Evolutionary conservation across 1,284 basidiomycete genomes (phyloP).

Genomic region (Cutaneotrichosporon sp.): DNA sequence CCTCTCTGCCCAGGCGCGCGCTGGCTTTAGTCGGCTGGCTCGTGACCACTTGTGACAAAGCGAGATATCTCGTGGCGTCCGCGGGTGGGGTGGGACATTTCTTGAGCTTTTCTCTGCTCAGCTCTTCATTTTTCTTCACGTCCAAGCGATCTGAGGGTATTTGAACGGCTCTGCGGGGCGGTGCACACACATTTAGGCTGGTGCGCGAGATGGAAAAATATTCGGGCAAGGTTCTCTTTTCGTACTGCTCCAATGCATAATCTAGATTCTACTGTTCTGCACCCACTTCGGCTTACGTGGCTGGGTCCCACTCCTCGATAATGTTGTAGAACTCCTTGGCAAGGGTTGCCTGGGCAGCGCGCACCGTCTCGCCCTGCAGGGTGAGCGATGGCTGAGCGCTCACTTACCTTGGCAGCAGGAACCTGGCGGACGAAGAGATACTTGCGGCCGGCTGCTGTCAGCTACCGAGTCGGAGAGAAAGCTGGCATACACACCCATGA

Average conservation of each 20-base stretch:
- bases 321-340: slow-evolving; percentile 80
- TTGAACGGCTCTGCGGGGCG: not conserved
- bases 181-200: not conserved
- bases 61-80: slow-evolving; percentile 16
- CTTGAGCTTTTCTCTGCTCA: slow-evolving; percentile 14
- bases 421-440: slow-evolving; percentile 69
- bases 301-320: slow-evolving; percentile 68
- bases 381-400: not conserved
- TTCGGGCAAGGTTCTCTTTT: too few species aligned
- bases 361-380: slow-evolving; percentile 59
- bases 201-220: too few species aligned
- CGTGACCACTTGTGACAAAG: slow-evolving; percentile 20
- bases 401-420: slow-evolving; percentile 12
- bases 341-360: slow-evolving; percentile 73
- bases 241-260: not conserved
- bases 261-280: not conserved
- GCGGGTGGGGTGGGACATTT: slow-evolving; percentile 25
- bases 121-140: not conserved
- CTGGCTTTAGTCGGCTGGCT: slow-evolving; percentile 29
- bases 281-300: not conserved
- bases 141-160: not conserved
- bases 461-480: not conserved
- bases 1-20: slow-evolving; percentile 22
- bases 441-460: slow-evolving; percentile 66
- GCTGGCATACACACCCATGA: slow-evolving; percentile 56